A percentile compares a stretch with the other conserved stretches of the same genome.
Conservation (phyloP, 2,329 filamentous ascomycete genomes). For the Ascochyta viciae-villosae region DNA sequence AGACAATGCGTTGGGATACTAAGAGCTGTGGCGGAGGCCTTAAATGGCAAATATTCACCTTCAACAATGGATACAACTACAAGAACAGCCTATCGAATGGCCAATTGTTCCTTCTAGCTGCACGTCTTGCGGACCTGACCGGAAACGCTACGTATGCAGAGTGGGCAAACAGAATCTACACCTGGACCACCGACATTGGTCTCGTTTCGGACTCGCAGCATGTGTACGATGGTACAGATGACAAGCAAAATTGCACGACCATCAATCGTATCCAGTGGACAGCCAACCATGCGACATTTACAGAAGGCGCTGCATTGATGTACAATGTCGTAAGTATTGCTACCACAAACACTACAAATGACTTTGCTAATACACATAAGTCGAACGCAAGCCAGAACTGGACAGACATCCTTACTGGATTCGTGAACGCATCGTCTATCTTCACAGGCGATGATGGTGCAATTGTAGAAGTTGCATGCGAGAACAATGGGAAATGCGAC, state of each 20-base stretch:
- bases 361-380: conserved; percentile 17
- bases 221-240: conserved; percentile 58
- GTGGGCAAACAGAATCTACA: conserved; percentile 71
- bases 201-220: conserved; percentile 57
- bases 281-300: conserved; percentile 57
- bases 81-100: conserved; percentile 80
- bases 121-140: conserved; percentile 72
- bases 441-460: conserved; percentile 60
- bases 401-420: conserved; percentile 28
- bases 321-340: conserved; percentile 51
- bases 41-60: conserved; percentile 76
- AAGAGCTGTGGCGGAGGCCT: conserved; percentile 70
- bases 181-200: conserved; percentile 56
- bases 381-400: conserved; percentile 33
- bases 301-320: conserved; percentile 62
- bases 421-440: conserved; percentile 38
- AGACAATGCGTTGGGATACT: conserved; percentile 71
- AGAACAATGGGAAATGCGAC: conserved; percentile 63
- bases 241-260: conserved; percentile 54
- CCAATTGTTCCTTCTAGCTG: conserved; percentile 79
- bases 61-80: conserved; percentile 78
- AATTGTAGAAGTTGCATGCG: conserved; percentile 73
- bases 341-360: neutral
- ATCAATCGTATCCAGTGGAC: conserved; percentile 60
- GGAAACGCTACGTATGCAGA: conserved; percentile 61